Evolutionary conservation across 495 filamentous ascomycete species (phyloP).

Genomic region (Penicillium cataractarum): DNA sequence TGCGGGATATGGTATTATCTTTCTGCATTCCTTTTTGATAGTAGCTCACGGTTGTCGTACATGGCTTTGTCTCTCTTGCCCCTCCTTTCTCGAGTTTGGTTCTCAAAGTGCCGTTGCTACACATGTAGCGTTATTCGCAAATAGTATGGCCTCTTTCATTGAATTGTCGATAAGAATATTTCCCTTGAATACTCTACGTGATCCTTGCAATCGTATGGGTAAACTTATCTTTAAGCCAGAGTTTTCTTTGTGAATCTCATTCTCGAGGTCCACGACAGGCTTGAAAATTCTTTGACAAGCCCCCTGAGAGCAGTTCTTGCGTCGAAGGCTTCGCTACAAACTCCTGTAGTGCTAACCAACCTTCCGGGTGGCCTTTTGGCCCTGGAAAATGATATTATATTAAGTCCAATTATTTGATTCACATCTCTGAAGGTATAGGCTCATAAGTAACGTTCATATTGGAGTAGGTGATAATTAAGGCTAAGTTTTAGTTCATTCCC

Average conservation of each 20-base stretch:
- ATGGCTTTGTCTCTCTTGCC: constrained; percentile 2
- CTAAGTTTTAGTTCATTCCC: not conserved
- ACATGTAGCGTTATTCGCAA: not conserved
- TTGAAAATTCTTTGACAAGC: too few species aligned
- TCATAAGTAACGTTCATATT: too few species aligned
- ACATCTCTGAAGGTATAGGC: too few species aligned
- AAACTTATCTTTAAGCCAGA: not conserved
- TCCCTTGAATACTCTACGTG: too few species aligned
- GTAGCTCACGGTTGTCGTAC: not conserved
- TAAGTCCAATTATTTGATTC: too few species aligned
- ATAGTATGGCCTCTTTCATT: not conserved
- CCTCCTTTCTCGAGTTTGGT: not conserved
- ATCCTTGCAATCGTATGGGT: not conserved
- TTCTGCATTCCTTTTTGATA: not conserved
- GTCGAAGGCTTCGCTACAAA: too few species aligned
- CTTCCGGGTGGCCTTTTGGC: too few species aligned
- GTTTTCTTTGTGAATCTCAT: too few species aligned
- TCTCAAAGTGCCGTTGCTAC: not conserved
- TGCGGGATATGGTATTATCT: constrained; percentile 1
- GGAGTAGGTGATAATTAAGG: not conserved
- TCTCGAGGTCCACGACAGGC: too few species aligned
- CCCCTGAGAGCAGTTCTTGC: too few species aligned
- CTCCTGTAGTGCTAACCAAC: too few species aligned
- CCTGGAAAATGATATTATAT: too few species aligned
- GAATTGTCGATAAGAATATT: not conserved